Conservation (phyloP, 805 yeast genomes). For the Clavispora asparagi region DNA sequence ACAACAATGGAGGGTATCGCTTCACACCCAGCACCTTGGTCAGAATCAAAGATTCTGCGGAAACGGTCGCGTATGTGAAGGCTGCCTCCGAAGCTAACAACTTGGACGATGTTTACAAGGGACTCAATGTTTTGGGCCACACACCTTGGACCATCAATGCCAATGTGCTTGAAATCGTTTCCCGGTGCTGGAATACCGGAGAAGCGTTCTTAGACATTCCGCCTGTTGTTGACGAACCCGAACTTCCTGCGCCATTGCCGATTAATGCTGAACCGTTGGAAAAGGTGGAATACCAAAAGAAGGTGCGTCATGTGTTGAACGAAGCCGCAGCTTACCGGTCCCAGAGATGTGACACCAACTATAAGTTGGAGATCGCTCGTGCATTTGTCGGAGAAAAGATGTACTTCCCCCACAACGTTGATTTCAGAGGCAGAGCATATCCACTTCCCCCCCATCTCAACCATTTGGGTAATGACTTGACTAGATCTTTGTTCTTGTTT, state of each 20-base stretch:
- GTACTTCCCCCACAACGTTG: conserved; percentile 76
- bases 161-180: conserved; percentile 59
- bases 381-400: conserved; percentile 75
- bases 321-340: conserved; percentile 70
- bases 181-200: conserved; percentile 85
- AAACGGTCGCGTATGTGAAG: conserved; percentile 80
- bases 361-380: conserved; percentile 91
- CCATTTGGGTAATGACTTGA: conserved; percentile 74
- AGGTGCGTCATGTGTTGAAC: conserved; percentile 51
- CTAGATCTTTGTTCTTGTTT: conserved; percentile 64
- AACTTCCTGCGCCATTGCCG: conserved; percentile 48
- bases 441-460: conserved; percentile 78
- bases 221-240: conserved; percentile 39
- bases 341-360: conserved; percentile 88
- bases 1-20: conserved; percentile 81
- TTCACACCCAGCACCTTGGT: conserved; percentile 60
- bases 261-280: conserved; percentile 66
- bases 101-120: conserved; percentile 65
- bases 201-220: conserved; percentile 70
- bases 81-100: conserved; percentile 73
- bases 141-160: conserved; percentile 93
- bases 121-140: conserved; percentile 50
- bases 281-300: conserved; percentile 61
- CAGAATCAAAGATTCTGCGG: conserved; percentile 80
- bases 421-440: conserved; percentile 81